Percentiles rank a stretch among this genome's conserved stretches.
phyloP scores from a whole-genome alignment of 768 basidiomycete genomes.

The Tylopilus cervinicoccineus region DNA sequence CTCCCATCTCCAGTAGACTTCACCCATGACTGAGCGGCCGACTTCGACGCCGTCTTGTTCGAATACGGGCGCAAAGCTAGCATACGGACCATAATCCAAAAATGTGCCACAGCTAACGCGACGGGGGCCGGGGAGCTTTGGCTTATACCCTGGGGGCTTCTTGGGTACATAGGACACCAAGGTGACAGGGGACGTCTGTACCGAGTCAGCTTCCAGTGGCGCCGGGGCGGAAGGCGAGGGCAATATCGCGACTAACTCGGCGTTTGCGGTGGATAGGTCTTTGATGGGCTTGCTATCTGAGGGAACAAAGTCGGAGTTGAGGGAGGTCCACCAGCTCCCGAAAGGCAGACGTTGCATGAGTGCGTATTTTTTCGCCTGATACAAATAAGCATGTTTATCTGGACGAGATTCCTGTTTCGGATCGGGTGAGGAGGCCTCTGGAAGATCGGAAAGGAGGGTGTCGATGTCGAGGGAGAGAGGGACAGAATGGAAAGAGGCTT shows the following conservation, averaged over 20 bases:
- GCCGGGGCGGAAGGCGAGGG: slow-evolving; percentile 48
- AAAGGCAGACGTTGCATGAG: slow-evolving; percentile 75
- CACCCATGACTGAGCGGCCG: slow-evolving; percentile 56
- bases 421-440: slow-evolving; percentile 22
- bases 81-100: slow-evolving; percentile 72
- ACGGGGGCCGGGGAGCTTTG: slow-evolving; percentile 46
- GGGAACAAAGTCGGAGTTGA: slow-evolving; percentile 43
- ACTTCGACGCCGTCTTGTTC: slow-evolving; percentile 75
- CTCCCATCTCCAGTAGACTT: slow-evolving; percentile 51
- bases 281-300: slow-evolving; percentile 41
- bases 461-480: slow-evolving; percentile 45
- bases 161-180: slow-evolving; percentile 55
- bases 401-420: slow-evolving; percentile 18
- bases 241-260: slow-evolving; percentile 72
- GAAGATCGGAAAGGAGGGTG: slow-evolving; percentile 35
- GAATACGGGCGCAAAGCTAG: slow-evolving; percentile 76
- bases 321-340: slow-evolving; percentile 78
- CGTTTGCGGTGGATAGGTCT: slow-evolving; percentile 56
- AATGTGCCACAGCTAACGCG: slow-evolving; percentile 62
- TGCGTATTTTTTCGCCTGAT: slow-evolving; percentile 56
- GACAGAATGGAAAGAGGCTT: slow-evolving; percentile 51
- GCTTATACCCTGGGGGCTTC: slow-evolving; percentile 38
- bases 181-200: slow-evolving; percentile 33
- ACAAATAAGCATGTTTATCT: slow-evolving; percentile 27
- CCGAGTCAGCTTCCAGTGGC: slow-evolving; percentile 29